Evolutionary conservation across 2,329 filamentous ascomycete species (phyloP), one percentile per base, ranked within the genome.

Genomic region (Colletotrichum sp.): DNA sequence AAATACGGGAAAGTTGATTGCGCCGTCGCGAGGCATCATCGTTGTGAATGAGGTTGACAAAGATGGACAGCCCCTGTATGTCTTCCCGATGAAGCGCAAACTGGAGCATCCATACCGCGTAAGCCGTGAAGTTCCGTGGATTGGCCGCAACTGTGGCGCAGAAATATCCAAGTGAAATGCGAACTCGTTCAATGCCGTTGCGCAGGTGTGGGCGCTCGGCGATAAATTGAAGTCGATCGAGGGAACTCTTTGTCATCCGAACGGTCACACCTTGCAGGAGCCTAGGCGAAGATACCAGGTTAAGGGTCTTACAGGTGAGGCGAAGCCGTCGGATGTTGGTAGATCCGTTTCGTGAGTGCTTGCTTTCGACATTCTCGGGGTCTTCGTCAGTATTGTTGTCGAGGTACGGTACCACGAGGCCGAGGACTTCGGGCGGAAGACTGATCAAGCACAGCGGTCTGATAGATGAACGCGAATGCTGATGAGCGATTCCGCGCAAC

Each of bases 311-410:
- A 22, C 39, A 48, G 18, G 39, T 48, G 39, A 48, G 39, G 3
- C 39, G 39, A 48, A 48, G 39, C 9, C 39, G 0, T n/a, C 0
- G 18, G 39, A 44, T 44, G 34, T 30, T 30, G 28, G 28, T 30
- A 30, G 28, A 30, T 30, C 28, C 28, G 8, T 30, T 30, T 30
- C 28, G 28, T 30, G 28, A 30, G 28, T 30, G 28, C 28, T 30
- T 30, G 9, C 28, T 30, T 30, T 30, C 28, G 8, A 16, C 34
- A 15, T 16, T 15, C 15, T 36, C 7, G 15, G 39, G 39, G 39
- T n/a, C 9, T 6, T 44, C 39, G 39, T 12, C 1, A 0, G 0
- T 0, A n/a, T n/a, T 12, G 3, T 0, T 0, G 39, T 44, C 39
- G 18, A 44, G 39, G 9, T 44, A 12, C 18, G 3, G 0, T 1